A percentile compares a stretch with the other conserved stretches of the same genome.
Conservation (phyloP, 1,284 basidiomycete species). For the Ceraceosorus bombacis region DNA sequence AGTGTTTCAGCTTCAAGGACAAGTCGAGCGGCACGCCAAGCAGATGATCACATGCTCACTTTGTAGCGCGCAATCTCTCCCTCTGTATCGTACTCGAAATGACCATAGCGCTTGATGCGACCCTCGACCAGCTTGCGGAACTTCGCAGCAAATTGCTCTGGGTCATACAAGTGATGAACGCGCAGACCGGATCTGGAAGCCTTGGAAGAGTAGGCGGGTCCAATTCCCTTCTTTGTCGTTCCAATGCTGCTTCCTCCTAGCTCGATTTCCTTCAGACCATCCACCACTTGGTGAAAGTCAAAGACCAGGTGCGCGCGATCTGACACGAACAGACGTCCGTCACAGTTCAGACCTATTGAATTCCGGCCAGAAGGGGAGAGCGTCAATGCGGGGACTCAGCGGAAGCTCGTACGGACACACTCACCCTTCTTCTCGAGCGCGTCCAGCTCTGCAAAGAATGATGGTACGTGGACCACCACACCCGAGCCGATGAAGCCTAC, state of each 20-base stretch:
- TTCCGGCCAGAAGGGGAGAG: not conserved
- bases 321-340: constrained; percentile 78
- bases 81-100: constrained; percentile 98
- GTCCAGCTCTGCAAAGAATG: constrained; percentile 89
- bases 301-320: constrained; percentile 95
- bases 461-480: constrained; percentile 89
- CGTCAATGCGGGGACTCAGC: constrained; percentile 1
- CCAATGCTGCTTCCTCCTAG: constrained; percentile 85
- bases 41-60: constrained; percentile 50
- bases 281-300: constrained; percentile 98
- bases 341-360: constrained; percentile 62
- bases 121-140: constrained; percentile 95
- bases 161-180: constrained; percentile 91
- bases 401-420: not conserved
- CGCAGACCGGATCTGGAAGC: constrained; percentile 90
- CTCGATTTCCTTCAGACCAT: constrained; percentile 95
- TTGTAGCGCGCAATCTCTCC: constrained; percentile 88
- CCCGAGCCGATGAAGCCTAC: constrained; percentile 84
- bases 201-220: constrained; percentile 95
- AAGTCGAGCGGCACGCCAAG: too few relatives aligned
- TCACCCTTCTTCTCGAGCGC: constrained; percentile 74
- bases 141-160: constrained; percentile 74
- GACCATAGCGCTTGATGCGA: constrained; percentile 92
- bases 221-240: constrained; percentile 95
- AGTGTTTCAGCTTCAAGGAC: too few relatives aligned